Evolutionary conservation across 768 basidiomycete species (phyloP).

Genomic region (Calvatia gigantea): DNA sequence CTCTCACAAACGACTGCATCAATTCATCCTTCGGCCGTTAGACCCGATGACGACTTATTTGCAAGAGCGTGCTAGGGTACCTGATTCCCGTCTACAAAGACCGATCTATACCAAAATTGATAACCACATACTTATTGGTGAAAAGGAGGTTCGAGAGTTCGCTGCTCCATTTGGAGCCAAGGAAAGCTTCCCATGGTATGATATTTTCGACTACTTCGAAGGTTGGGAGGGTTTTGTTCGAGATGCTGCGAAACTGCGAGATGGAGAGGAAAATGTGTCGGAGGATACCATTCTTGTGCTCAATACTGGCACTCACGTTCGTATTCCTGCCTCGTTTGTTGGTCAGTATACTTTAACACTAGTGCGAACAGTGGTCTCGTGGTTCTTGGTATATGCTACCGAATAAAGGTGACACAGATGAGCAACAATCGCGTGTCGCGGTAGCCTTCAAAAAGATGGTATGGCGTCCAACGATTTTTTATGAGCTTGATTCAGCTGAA

Average conservation of each 20-base stretch:
- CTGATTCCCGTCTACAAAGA: slow-evolving; percentile 12
- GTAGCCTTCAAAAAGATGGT: slow-evolving; percentile 15
- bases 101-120: slow-evolving; percentile 16
- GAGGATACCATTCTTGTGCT: slow-evolving; percentile 16
- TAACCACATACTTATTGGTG: slow-evolving; percentile 16
- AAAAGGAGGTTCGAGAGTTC: slow-evolving; percentile 13
- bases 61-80: slow-evolving; percentile 15
- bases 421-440: slow-evolving; percentile 11
- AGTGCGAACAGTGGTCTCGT: slow-evolving; percentile 15
- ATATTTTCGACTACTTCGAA: slow-evolving; percentile 13
- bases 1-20: slow-evolving; percentile 5
- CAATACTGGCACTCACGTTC: slow-evolving; percentile 16
- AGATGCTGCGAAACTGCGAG: slow-evolving; percentile 1
- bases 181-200: slow-evolving; percentile 10
- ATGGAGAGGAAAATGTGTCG: slow-evolving; percentile 12
- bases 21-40: slow-evolving; percentile 7
- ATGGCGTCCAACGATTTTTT: neutral
- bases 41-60: slow-evolving; percentile 14
- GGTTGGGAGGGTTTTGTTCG: slow-evolving; percentile 17
- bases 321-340: neutral
- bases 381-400: slow-evolving; percentile 18
- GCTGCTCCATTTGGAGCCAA: slow-evolving; percentile 12
- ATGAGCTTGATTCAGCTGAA: neutral
- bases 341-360: neutral
- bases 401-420: neutral